Percentiles rank a stretch among this genome's conserved stretches.
These are phyloP conservation scores for Raffaelea ambrosiae DNA, from an alignment of 2,329 filamentous ascomycete species.

Conservation along the genomic window DNA sequence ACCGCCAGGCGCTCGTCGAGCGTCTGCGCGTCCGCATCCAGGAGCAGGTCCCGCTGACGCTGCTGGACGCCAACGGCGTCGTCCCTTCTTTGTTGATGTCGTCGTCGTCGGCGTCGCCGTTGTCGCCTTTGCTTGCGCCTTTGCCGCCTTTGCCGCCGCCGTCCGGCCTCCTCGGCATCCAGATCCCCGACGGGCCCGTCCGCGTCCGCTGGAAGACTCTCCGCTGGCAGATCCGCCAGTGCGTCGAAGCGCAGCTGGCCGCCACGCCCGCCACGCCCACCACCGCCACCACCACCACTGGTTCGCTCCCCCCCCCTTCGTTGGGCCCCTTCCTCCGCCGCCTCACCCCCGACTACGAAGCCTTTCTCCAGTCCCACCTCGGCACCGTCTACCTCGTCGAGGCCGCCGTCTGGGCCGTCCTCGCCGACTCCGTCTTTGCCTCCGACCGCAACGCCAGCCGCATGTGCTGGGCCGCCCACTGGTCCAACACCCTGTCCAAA, in stretches of 20 bases:
- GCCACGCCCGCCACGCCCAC: too few species aligned
- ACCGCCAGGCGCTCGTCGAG: slow-evolving; percentile 1
- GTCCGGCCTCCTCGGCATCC: too few species aligned
- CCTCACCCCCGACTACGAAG: slow-evolving; percentile 3
- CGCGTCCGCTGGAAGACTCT: slow-evolving; percentile 4
- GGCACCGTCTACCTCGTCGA: slow-evolving; percentile 3
- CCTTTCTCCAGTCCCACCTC: background rate
- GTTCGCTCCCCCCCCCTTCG: background rate
- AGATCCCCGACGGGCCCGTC: slow-evolving; percentile 6
- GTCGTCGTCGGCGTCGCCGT: too few species aligned
- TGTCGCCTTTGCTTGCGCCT: too few species aligned
- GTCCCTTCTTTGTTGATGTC: too few species aligned
- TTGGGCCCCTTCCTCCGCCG: slow-evolving; percentile 1
- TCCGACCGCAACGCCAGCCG: slow-evolving; percentile 4
- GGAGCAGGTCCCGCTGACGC: slow-evolving; percentile 4
- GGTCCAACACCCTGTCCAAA: background rate
- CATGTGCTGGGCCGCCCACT: slow-evolving; percentile 8
- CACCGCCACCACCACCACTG: too few species aligned
- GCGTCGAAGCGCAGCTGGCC: slow-evolving; percentile 3
- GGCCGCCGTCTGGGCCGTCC: slow-evolving; percentile 8
- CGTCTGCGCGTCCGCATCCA: slow-evolving; percentile 6
- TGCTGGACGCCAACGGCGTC: background rate
- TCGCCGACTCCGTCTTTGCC: slow-evolving; percentile 7
- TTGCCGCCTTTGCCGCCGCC: too few species aligned
- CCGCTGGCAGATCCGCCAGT: slow-evolving; percentile 8